These are phyloP conservation scores for Alternaria panax DNA, from an alignment of 2,329 filamentous ascomycete genomes.

Conservation along the genomic window DNA sequence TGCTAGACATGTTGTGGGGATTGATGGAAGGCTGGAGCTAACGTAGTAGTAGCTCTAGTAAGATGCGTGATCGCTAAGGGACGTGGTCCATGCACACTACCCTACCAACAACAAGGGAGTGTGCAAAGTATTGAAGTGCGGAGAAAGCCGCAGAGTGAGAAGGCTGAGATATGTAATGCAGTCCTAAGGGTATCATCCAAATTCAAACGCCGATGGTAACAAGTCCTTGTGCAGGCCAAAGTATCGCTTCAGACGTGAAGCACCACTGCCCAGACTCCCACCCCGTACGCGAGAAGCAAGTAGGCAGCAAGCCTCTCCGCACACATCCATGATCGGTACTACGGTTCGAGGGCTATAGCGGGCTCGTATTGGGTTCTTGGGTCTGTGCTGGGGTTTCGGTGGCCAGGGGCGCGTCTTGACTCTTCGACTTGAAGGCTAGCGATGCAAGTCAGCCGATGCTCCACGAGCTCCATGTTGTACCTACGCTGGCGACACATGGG, in stretches of 20 bases:
- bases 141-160: neutral
- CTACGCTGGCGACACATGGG: conserved; percentile 97
- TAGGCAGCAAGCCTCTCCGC: neutral
- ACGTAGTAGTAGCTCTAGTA: conserved; percentile 30
- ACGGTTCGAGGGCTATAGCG: conserved; percentile 3
- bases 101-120: conserved; percentile 17
- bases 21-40: conserved; percentile 28
- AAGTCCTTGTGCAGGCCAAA: conserved; percentile 1
- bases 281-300: neutral
- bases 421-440: conserved; percentile 51
- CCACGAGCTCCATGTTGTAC: neutral
- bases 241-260: neutral
- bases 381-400: conserved; percentile 19
- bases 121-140: neutral
- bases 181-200: conserved; percentile 36
- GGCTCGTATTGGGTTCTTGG: conserved; percentile 33
- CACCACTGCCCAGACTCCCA: neutral
- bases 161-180: conserved; percentile 3
- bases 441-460: conserved; percentile 19
- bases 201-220: conserved; percentile 21
- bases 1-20: conserved; percentile 39
- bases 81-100: conserved; percentile 30
- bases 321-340: neutral
- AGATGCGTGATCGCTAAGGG: conserved; percentile 31
- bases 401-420: conserved; percentile 38